Evolutionary conservation across 2,329 filamentous ascomycete species (phyloP), one percentile per base, ranked within the genome.

Genomic region (Fusarium brevicatenulatum): DNA sequence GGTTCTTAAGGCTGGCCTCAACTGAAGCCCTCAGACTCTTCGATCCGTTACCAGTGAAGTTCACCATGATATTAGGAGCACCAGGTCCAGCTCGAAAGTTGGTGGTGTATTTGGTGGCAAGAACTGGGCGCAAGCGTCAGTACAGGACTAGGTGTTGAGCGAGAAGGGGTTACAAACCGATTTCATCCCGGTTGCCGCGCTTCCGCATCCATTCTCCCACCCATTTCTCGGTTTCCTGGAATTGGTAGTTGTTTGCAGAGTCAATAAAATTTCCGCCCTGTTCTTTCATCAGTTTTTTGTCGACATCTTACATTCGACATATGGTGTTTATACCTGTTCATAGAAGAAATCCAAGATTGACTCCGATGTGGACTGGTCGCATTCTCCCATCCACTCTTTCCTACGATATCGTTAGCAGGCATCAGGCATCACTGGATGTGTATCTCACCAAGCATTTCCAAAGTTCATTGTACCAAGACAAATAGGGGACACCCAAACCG

Each of bases 121-220:
- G 84, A 21, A 93, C 91, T 87, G 42, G 5, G 56, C n/a, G 5
- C 16, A 52, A 30, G 19, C 25, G 37, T 70, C 46, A 72, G 66
- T 46, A 40, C 23, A 19, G 10, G 19, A 34, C 25, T 18, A 5
- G 36, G 18, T 23, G 40, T 21, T 39, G 30, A 32, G 9, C 6
- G 18, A 28, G 37, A 37, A 15, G 15, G 15, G n/a, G 16, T 23
- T 18, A 78, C 84, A 67, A 75, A 87, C 86, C 84, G 80, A 94
- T 88, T 78, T 92, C 84, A 73, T 93, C 91, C 30, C 92, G 87
- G 66, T 88, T 88, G n/a, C 86, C 85, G 15, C 90, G 87, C 68
- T 86, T 86, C 75, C 86, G 84, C 89, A 92, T 91, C 91, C 91
- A 94, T 73, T 92, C 90, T 40, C 92, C 92, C 63, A 94, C 83